phyloP scores from a whole-genome alignment of 129 eudicot genomes.

The sunflower (Helianthus annuus) region HanXRQr2.0-SUNRISE NC_035439.2:145231141-145231640 shows the following conservation, averaged over 20 bases:
- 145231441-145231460: slow-evolving; percentile 45
- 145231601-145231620: slow-evolving; percentile 76
- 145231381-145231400: slow-evolving; percentile 5
- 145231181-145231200: slow-evolving; percentile 39
- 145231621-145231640: slow-evolving; percentile 52
- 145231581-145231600: slow-evolving; percentile 58
- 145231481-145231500: slow-evolving; percentile 54
- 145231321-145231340: slow-evolving; percentile 57
- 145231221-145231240: slow-evolving; percentile 30
- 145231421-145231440: slow-evolving; percentile 52
- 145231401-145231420: slow-evolving; percentile 60
- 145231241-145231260: slow-evolving; percentile 34
- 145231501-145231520: slow-evolving; percentile 74
- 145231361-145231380: slow-evolving; percentile 47
- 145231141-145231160: slow-evolving; percentile 89
- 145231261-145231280: slow-evolving; percentile 32
- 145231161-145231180: slow-evolving; percentile 65
- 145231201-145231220: slow-evolving; percentile 42
- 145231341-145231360: slow-evolving; percentile 53
- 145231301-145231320: slow-evolving; percentile 29
- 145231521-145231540: slow-evolving; percentile 56
- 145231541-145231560: slow-evolving; percentile 72
- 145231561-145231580: slow-evolving; percentile 65
- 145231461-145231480: slow-evolving; percentile 42
- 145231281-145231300: slow-evolving; percentile 42